phyloP scores from a whole-genome alignment of 148 eudicot genomes.

The Limonium bicolor region DNA sequence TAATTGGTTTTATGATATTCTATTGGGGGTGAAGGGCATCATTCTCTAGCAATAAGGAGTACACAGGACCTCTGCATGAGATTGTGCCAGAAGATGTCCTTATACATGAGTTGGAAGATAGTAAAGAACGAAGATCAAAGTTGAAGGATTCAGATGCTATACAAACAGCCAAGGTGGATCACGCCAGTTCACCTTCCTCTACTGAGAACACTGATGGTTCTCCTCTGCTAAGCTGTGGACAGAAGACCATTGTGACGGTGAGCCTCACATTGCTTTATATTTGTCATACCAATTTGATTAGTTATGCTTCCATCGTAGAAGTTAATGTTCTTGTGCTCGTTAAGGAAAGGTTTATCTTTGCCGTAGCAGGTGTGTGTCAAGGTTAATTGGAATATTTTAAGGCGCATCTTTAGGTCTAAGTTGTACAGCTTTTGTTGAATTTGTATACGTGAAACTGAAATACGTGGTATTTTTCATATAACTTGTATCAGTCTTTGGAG shows the following conservation, averaged over 20 bases:
- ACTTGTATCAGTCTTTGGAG: conserved; percentile 20
- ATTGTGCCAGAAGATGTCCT: conserved; percentile 9
- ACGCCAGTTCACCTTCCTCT: conserved; percentile 6
- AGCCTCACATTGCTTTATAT: too few species aligned
- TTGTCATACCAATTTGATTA: too few species aligned
- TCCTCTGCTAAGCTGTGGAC: conserved; percentile 11
- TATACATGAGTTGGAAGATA: conserved; percentile 8
- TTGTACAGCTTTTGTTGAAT: background rate
- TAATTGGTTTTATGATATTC: background rate
- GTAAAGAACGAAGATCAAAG: conserved; percentile 7
- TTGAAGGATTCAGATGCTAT: conserved; percentile 13
- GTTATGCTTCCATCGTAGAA: too few species aligned
- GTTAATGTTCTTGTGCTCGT: too few species aligned
- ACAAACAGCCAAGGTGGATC: conserved; percentile 6
- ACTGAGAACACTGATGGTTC: conserved; percentile 12
- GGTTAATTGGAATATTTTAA: too few species aligned
- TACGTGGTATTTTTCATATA: conserved; percentile 1
- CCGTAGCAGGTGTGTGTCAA: too few species aligned
- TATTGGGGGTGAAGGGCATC: conserved; percentile 14
- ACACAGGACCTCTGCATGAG: conserved; percentile 13
- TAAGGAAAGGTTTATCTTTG: too few species aligned
- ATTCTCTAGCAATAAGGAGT: conserved; percentile 8
- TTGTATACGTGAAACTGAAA: background rate
- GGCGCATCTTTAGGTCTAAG: too few species aligned
- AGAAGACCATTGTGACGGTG: conserved; percentile 15